Base-by-base conservation (phyloP, 2,329 filamentous ascomycete genomes). In the Plectosphaerella plurivora region DNA sequence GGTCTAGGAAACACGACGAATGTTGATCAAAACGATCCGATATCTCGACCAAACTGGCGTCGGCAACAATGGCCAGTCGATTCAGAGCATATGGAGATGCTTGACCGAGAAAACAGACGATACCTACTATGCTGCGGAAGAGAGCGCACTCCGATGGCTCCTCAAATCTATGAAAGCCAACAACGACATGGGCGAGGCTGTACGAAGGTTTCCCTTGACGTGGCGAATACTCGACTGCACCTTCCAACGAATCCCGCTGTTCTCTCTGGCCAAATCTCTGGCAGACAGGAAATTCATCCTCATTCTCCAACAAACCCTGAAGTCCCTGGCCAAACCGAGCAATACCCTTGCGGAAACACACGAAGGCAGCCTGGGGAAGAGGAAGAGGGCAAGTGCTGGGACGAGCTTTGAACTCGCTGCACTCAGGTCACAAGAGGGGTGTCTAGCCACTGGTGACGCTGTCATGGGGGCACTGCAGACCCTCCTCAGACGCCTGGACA, bases 261-360 rank as follows among this genome's bases (percentile, higher is more conserved):
- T 87, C 45, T 85, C 83, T 11, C 74, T 89, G 22, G 88, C 89
- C 9, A 84, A 84, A 53, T 83, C 88, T 4, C 75, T 96, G 7
- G 84, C 82, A 20, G 85, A 91, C 53, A 77, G 86, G 52, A 79
- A 82, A 45, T 89, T 95, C 50, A 70, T 88, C 35, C 68, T 71
- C 1, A 79, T 90, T 10, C 65, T 95, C 42, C 82, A 86, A 60
- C 79, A 83, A 60, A 82, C 86, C 0, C 68, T 91, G 47, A 76
- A 81, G 47, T 86, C 91, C 22, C 58, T 80, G 37, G 74, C 75
- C 2, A 64, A 61, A 4, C 63, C 70, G 10, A 54, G 57, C n/a
- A 63, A 68, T 41, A 59, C 63, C 14, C 49, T 57, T 10, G 52
- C 61, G 25, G 48, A 60, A 4, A 56, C 58, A 7, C 52, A 61